Conservation (phyloP, 441 rosid species). For the Adansonia rubrostipa region DNA sequence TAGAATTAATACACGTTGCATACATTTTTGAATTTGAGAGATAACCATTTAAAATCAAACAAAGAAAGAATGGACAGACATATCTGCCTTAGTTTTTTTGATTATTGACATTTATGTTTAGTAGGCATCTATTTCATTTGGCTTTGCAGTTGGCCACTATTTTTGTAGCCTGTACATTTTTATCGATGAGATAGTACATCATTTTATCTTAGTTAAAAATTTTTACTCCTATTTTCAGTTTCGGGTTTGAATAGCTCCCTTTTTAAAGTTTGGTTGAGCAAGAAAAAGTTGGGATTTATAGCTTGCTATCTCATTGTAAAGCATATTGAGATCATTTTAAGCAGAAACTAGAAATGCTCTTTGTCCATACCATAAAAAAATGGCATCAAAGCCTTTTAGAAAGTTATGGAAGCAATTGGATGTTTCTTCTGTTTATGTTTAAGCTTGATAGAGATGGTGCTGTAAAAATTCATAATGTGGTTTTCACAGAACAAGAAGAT, state of each 20-base stretch:
- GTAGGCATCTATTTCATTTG: not conserved
- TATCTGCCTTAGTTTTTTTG: constrained; percentile 2
- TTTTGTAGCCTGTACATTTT: not conserved
- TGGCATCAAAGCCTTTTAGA: not conserved
- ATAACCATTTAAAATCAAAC: constrained; percentile 1
- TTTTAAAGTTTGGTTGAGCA: not conserved
- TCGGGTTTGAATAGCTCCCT: not conserved
- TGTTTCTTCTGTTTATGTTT: not conserved
- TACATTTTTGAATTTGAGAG: constrained; percentile 26
- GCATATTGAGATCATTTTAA: not conserved
- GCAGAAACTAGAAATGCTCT: not conserved
- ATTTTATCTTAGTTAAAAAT: not conserved
- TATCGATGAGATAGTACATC: not conserved
- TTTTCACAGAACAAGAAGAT: not conserved
- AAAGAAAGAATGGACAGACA: constrained; percentile 18
- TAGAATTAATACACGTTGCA: constrained; percentile 12
- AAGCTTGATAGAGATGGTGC: not conserved
- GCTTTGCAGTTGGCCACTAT: not conserved
- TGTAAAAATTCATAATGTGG: too few species aligned
- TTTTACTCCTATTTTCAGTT: not conserved
- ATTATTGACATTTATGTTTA: not conserved
- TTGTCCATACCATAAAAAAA: not conserved
- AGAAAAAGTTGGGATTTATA: not conserved
- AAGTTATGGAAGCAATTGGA: not conserved
- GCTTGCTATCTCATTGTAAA: not conserved